Base-by-base conservation (phyloP, 2,329 filamentous ascomycete species). In the Epichloe hybrida region DNA sequence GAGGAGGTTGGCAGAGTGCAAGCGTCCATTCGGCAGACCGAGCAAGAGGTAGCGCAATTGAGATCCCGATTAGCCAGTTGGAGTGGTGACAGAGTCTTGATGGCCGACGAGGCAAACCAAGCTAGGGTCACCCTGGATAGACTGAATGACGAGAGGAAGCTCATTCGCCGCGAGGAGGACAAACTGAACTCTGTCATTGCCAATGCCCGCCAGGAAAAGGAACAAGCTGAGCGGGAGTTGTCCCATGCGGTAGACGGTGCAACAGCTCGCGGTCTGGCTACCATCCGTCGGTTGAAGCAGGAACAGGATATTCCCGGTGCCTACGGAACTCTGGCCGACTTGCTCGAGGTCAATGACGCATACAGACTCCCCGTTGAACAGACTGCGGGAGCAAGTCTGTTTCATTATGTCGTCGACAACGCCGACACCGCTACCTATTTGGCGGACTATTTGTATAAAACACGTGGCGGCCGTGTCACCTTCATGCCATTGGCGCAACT, bases 321-420 rank as follows among this genome's bases (percentile, higher is more conserved):
- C 2, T 94, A 95, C 63, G 93, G 94, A 47, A 95, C 90, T 0
- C 69, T 98, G 38, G 90, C 91, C 4, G 94, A 98, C 64, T 77
- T 98, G n/a, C 81, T 97, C 59, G 81, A 89, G 50, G 88, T 95
- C 46, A 80, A 76, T 52, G 88, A 95, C 49, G 79, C 81, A 49
- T 97, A 95, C 68, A 82, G 89, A 54, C 81, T 90, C 11, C 88
- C 93, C 2, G 85, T 94, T 9, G 93, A 98, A 68, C 88, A 95
- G 59, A 93, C 90, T 48, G 93, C 91, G 2, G 93, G 93, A 17
- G 84, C 83, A 55, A 95, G 88, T 64, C 75, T 98, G 8, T 98
- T 98, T 69, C 88, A 98, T 67, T 95, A 95, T 57, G 83, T 98
- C 11, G 91, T 97, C 42, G 91, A 98, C 64, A 91, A 85, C 47